phyloP scores from a whole-genome alignment of 345 rosid genomes.

The Brassica juncea region DNA sequence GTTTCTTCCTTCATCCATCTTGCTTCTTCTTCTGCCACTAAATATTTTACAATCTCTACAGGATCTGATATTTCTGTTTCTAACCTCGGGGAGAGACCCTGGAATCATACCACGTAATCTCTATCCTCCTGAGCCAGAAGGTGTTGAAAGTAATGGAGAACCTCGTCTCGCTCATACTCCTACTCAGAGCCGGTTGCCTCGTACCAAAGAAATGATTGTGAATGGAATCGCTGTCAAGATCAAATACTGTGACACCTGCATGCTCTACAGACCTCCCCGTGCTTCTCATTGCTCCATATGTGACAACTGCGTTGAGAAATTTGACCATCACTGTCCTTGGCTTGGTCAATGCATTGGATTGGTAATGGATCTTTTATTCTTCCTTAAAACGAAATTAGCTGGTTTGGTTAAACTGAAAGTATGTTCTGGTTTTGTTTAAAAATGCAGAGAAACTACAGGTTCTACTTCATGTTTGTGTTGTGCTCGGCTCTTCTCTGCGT shows the following conservation, averaged over 20 bases:
- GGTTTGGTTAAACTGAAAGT: not conserved
- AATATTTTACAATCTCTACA: conserved; percentile 28
- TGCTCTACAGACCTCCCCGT: conserved; percentile 92
- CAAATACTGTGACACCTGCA: conserved; percentile 94
- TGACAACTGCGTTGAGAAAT: conserved; percentile 88
- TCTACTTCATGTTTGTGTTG: conserved; percentile 89
- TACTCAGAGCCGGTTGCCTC: conserved; percentile 53
- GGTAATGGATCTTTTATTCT: conserved; percentile 48
- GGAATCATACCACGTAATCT: conserved; percentile 82
- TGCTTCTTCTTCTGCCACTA: not conserved
- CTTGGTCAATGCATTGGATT: conserved; percentile 98
- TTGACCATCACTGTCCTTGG: conserved; percentile 99
- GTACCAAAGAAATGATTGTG: conserved; percentile 63
- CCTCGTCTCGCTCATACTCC: conserved; percentile 56
- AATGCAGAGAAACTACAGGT: conserved; percentile 94
- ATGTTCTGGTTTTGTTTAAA: not conserved
- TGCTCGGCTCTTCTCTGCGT: conserved; percentile 77
- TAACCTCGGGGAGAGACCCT: conserved; percentile 94
- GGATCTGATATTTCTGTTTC: conserved; percentile 72
- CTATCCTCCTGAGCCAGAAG: conserved; percentile 74
- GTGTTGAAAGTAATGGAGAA: conserved; percentile 47
- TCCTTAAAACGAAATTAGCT: not conserved
- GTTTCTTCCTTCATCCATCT: not conserved
- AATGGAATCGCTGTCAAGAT: conserved; percentile 76
- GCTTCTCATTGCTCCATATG: conserved; percentile 99